Evolutionary conservation across 805 yeast genomes (phyloP).

Genomic region (Candida nitratophila): DNA sequence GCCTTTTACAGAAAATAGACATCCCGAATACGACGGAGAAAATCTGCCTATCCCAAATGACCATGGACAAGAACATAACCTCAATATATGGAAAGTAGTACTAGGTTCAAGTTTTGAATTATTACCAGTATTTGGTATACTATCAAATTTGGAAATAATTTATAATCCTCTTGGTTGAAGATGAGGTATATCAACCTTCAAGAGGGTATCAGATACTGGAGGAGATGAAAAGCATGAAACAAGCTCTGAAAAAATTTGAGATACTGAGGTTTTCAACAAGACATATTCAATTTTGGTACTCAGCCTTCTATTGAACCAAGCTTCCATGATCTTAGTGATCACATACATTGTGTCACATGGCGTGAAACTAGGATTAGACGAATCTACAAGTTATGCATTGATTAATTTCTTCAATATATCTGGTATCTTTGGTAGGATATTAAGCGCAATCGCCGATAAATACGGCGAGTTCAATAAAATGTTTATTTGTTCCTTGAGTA

Average conservation of each 20-base stretch:
- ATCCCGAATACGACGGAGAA: too few relatives aligned
- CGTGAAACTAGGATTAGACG: constrained; percentile 32
- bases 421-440: constrained; percentile 49
- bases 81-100: constrained; percentile 49
- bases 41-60: too few relatives aligned
- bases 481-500: constrained; percentile 37
- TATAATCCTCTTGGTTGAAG: too few relatives aligned
- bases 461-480: constrained; percentile 54
- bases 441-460: constrained; percentile 48
- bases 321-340: constrained; percentile 30
- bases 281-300: constrained; percentile 28
- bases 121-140: constrained; percentile 45
- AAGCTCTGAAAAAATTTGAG: too few relatives aligned
- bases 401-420: constrained; percentile 40
- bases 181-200: too few relatives aligned
- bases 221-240: too few relatives aligned
- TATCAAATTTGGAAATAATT: constrained; percentile 55
- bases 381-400: constrained; percentile 33
- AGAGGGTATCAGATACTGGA: too few relatives aligned
- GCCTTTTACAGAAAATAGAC: too few relatives aligned
- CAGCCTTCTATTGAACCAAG: constrained; percentile 23
- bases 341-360: constrained; percentile 40
- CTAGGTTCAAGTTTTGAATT: constrained; percentile 54
- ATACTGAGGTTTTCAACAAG: constrained; percentile 30
- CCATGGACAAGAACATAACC: too few relatives aligned